These are phyloP conservation scores for Cryptococcus maquisensis DNA, from an alignment of 1,284 basidiomycete genomes.

Conservation along the genomic window DNA sequence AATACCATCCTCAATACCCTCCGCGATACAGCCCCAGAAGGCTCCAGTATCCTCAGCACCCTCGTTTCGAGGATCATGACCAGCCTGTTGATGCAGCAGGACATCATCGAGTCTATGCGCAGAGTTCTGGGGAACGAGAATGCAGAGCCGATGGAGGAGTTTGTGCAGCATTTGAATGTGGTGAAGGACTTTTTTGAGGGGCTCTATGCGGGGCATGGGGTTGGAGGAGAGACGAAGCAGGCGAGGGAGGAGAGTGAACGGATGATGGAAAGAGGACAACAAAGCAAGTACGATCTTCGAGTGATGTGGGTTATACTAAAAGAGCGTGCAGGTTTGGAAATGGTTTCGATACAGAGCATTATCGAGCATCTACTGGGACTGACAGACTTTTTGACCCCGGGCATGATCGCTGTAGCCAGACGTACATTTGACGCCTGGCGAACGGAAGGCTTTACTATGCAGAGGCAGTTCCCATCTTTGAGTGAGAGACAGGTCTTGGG, in stretches of 20 bases:
- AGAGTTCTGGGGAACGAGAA: conserved; percentile 5
- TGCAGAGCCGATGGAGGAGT: conserved; percentile 1
- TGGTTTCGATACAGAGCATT: conserved; percentile 2
- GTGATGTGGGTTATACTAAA: not conserved
- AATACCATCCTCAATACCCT: conserved; percentile 1
- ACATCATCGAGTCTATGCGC: conserved; percentile 2
- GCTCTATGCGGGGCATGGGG: not conserved
- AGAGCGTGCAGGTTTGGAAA: not conserved
- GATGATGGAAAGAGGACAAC: conserved; percentile 1
- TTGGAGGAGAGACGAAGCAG: not conserved
- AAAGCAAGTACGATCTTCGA: not conserved
- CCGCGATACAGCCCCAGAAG: not conserved
- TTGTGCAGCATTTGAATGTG: conserved; percentile 3
- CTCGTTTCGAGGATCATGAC: conserved; percentile 3
- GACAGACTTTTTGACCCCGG: conserved; percentile 11
- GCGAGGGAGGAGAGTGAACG: not conserved
- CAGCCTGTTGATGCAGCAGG: conserved; percentile 9
- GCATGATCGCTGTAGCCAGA: conserved; percentile 5
- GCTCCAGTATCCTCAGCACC: not conserved
- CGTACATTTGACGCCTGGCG: conserved; percentile 1
- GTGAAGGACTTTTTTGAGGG: conserved; percentile 3
- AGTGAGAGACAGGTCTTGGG: not conserved
- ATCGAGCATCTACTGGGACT: conserved; percentile 2
- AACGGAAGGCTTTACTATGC: conserved; percentile 6
- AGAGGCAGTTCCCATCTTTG: not conserved